A percentile compares a stretch with the other conserved stretches of the same genome.
Evolutionary conservation across 177 flowering plant genomes (phyloP).

Genomic region (Vitis hybrid): DNA sequence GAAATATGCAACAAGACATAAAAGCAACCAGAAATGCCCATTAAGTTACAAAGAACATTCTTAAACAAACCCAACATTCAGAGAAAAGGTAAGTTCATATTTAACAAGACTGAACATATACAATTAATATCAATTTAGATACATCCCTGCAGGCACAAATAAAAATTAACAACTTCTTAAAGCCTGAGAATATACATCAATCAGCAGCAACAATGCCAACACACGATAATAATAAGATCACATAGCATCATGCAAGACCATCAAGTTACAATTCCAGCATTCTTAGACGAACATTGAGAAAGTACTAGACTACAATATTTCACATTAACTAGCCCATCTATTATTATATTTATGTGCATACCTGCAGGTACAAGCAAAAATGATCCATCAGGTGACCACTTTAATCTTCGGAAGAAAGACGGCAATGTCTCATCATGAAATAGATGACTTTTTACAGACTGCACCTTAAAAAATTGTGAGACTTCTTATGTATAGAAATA

Average conservation of each 20-base stretch:
- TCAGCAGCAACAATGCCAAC: background rate
- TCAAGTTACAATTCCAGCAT: background rate
- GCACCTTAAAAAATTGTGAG: conserved; percentile 23
- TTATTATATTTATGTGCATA: conserved; percentile 18
- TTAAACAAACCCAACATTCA: too few relatives aligned
- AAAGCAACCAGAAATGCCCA: too few relatives aligned
- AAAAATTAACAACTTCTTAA: background rate
- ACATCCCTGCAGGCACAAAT: background rate
- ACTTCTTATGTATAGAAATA: background rate
- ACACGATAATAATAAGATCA: background rate
- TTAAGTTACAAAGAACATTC: too few relatives aligned
- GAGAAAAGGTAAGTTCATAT: too few relatives aligned
- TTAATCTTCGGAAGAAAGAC: conserved; percentile 94
- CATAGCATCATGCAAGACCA: background rate
- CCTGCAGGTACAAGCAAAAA: conserved; percentile 96
- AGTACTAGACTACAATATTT: background rate
- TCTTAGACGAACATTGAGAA: background rate
- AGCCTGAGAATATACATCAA: background rate
- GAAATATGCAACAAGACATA: too few relatives aligned
- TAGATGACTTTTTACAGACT: conserved; percentile 62
- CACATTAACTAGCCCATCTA: too few relatives aligned
- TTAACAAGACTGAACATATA: too few relatives aligned
- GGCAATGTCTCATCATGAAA: conserved; percentile 98
- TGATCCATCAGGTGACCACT: conserved; percentile 99
- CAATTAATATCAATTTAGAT: background rate